Evolutionary conservation across 208 protist genomes (phyloP), one percentile per base, ranked within the genome.

Genomic region (Leishmania amazonensis): DNA sequence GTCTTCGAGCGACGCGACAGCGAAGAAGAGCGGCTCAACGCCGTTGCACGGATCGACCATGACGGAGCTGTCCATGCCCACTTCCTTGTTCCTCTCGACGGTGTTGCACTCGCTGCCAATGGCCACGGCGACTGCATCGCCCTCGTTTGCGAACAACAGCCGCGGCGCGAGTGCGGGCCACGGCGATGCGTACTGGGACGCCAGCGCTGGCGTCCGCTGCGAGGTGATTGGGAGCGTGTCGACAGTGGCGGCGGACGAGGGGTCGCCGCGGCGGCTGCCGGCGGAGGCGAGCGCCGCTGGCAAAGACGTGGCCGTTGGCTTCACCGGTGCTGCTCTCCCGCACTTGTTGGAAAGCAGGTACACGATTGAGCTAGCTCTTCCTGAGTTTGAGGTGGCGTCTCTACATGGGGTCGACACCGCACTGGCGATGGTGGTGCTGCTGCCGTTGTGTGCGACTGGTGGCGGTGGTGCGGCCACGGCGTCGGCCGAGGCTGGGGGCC

Each of bases 371-470:
- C 47, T 85, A 58, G 78, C 74, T 17, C 57, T 85, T 47, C 82
- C 83, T 17, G 83, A 83, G 53, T 62, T 82, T 51, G 83, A 83
- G 38, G 65, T 60, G 38, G 60, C 83, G 54, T 81, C 79, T 17
- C 40, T 83, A 68, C 74, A 75, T 31, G 74, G 75, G 28, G 62
- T 78, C 60, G 67, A 86, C 67, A 83, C 83, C 15, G 80, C 82
- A 3, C 78, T 85, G 38, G 77, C 74, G 31, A 85, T 85, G 65
- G 82, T 85, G 64, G 67, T 85, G 9, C 60, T 85, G 64, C 82
- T 85, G 70, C 82, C 82, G 42, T 57, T 81, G 78, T 81, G 73
- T 40, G 57, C 74, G 28, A 74, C 42, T 57, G 60, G 64, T 31
- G 58, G 71, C 65, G 21, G 54, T 53, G 53, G 49, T 54, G 51